phyloP scores from a whole-genome alignment of 1,284 basidiomycete species.

The Ganoderma boninense region DNA sequence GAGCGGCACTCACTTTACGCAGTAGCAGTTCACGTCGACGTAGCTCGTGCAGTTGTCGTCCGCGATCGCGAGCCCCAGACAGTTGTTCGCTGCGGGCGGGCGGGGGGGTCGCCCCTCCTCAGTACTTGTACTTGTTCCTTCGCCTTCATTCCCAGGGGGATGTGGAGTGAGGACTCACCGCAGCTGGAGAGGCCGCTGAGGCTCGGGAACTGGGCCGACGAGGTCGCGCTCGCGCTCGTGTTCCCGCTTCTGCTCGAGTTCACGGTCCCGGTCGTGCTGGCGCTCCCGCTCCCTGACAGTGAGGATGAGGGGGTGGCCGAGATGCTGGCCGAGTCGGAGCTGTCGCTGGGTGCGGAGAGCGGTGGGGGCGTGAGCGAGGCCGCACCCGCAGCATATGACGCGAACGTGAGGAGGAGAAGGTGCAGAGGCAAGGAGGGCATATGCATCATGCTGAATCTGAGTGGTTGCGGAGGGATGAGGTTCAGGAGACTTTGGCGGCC shows the following conservation, averaged over 20 bases:
- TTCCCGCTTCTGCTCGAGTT: constrained; percentile 12
- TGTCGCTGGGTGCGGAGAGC: constrained; percentile 14
- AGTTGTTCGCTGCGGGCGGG: constrained; percentile 35
- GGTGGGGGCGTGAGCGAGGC: constrained; percentile 26
- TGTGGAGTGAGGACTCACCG: constrained; percentile 31
- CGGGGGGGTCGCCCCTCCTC: too few relatives aligned
- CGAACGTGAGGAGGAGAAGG: constrained; percentile 6
- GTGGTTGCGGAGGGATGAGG: neutral
- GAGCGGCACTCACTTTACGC: constrained; percentile 36
- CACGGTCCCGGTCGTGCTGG: constrained; percentile 8
- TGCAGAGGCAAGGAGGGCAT: neutral
- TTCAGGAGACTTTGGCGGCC: neutral
- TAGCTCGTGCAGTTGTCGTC: constrained; percentile 39
- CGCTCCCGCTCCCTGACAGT: too few relatives aligned
- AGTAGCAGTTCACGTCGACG: constrained; percentile 43
- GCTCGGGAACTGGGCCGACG: constrained; percentile 40
- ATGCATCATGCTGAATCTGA: constrained; percentile 5
- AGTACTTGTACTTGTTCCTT: neutral
- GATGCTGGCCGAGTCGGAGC: constrained; percentile 14
- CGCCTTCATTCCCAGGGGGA: neutral
- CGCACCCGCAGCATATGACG: constrained; percentile 19
- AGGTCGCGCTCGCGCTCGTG: constrained; percentile 33
- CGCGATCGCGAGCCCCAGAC: constrained; percentile 37
- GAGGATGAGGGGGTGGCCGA: constrained; percentile 16
- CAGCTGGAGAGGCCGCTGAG: constrained; percentile 41